Conservation (phyloP, 106 monocot genomes). For the Apostasia ramifera region DNA sequence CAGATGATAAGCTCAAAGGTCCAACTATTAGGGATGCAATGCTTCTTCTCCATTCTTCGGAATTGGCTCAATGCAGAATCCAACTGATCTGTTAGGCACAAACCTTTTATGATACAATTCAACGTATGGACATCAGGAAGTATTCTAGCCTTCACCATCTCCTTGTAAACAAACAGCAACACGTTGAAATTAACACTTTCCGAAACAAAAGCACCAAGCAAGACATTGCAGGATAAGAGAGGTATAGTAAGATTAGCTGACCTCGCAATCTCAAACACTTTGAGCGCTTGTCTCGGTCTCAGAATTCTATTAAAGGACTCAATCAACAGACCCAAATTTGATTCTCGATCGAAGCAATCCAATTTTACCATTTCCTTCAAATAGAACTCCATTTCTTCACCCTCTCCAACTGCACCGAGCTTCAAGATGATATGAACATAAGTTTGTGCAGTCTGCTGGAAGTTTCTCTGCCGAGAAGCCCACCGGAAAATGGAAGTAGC, state of each 20-base stretch:
- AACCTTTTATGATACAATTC: conserved; percentile 44
- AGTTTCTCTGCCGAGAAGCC: conserved; percentile 31
- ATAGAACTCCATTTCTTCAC: conserved; percentile 21
- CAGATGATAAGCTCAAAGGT: conserved; percentile 54
- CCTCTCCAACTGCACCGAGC: conserved; percentile 20
- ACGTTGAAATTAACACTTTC: conserved; percentile 16
- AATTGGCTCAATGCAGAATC: conserved; percentile 55
- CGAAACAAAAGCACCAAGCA: conserved; percentile 25
- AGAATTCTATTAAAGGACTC: conserved; percentile 18
- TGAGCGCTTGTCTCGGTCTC: conserved; percentile 20
- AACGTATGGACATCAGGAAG: conserved; percentile 55
- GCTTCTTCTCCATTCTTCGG: conserved; percentile 47
- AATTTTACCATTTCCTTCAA: conserved; percentile 48
- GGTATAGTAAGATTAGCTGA: conserved; percentile 13
- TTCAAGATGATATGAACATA: conserved; percentile 15
- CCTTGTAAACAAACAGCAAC: conserved; percentile 68
- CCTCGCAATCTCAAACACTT: conserved; percentile 31
- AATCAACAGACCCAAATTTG: conserved; percentile 15
- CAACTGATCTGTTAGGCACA: conserved; percentile 27
- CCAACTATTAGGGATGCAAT: conserved; percentile 37
- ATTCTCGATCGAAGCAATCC: conserved; percentile 11
- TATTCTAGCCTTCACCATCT: conserved; percentile 57
- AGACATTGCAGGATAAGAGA: conserved; percentile 30
- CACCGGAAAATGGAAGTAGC: conserved; percentile 23
- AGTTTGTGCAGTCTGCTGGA: conserved; percentile 17